A percentile compares a stretch with the other conserved stretches of the same genome.
phyloP scores from a whole-genome alignment of 1,284 basidiomycete species.

The Schizophyllum commune region DNA sequence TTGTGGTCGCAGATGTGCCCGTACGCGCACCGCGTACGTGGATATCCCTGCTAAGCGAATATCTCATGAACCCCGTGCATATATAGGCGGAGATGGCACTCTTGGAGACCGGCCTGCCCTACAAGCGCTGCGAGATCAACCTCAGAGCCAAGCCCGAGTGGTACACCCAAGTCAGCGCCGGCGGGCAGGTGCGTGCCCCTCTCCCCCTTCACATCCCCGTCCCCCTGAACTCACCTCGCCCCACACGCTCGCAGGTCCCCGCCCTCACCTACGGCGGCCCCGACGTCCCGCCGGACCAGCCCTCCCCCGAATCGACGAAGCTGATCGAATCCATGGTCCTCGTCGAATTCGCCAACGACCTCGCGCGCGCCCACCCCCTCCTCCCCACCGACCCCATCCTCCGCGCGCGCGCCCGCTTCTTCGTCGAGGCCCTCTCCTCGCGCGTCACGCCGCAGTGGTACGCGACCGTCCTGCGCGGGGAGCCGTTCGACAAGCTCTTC shows the following conservation, averaged over 20 bases:
- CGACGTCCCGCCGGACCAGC: conserved; percentile 38
- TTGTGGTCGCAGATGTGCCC: conserved; percentile 31
- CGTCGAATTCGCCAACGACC: conserved; percentile 55
- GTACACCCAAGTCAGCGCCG: conserved; percentile 55
- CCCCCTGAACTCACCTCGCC: neutral
- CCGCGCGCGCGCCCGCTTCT: conserved; percentile 51
- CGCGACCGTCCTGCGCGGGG: conserved; percentile 32
- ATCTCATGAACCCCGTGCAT: conserved; percentile 3
- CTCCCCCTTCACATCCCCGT: neutral
- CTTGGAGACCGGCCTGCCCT: conserved; percentile 41
- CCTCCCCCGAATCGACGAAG: conserved; percentile 49
- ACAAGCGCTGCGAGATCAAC: conserved; percentile 45
- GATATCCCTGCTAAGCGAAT: conserved; percentile 2
- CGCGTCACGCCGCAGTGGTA: conserved; percentile 31
- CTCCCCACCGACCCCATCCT: conserved; percentile 46
- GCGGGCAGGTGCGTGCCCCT: conserved; percentile 39
- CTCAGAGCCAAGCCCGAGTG: conserved; percentile 56
- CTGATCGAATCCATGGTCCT: conserved; percentile 56
- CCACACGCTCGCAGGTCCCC: neutral
- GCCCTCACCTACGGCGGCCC: conserved; percentile 46
- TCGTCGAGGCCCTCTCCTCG: conserved; percentile 43
- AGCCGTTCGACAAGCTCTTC: conserved; percentile 31
- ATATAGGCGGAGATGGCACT: conserved; percentile 51
- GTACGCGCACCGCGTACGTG: conserved; percentile 38
- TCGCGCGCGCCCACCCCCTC: conserved; percentile 36